A percentile compares a stretch with the other conserved stretches of the same genome.
Conservation (phyloP, 78 protist species). For the Dictyostelium firmibasis region DNA sequence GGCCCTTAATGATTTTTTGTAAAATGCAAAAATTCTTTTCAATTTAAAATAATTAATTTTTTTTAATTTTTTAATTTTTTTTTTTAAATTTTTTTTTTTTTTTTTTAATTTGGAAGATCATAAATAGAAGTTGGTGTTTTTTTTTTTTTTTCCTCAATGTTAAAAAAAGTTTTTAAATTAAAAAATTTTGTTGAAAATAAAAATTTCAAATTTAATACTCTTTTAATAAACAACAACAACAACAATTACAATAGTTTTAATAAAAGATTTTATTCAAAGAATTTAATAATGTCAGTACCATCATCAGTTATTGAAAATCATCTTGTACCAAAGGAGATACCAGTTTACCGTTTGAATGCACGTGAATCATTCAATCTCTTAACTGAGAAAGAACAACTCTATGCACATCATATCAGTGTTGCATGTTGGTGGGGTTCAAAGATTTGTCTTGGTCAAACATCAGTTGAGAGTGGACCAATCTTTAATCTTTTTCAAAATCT, state of each 20-base stretch:
- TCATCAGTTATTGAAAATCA: neutral
- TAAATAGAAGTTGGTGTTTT: too few species aligned
- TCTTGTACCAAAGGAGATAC: slow-evolving; percentile 19
- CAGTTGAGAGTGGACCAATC: slow-evolving; percentile 65
- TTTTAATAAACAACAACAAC: neutral
- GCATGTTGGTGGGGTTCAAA: slow-evolving; percentile 32
- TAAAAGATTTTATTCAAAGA: neutral
- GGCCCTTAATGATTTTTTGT: too few species aligned
- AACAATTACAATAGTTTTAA: neutral
- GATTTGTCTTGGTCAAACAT: slow-evolving; percentile 81
- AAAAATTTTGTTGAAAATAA: neutral
- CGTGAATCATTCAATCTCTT: slow-evolving; percentile 73
- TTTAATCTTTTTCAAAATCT: slow-evolving; percentile 65
- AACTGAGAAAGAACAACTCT: slow-evolving; percentile 65
- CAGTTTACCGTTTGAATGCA: slow-evolving; percentile 63
- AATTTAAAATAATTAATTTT: too few species aligned
- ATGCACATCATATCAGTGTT: slow-evolving; percentile 71
- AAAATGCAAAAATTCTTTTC: too few species aligned
- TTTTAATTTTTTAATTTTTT: too few species aligned
- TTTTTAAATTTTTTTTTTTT: too few species aligned
- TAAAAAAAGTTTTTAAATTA: too few species aligned
- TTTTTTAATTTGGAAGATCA: too few species aligned
- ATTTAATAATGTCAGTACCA: neutral
- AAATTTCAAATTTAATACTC: neutral
- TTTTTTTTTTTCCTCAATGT: too few species aligned